Evolutionary conservation across 805 yeast species (phyloP), one percentile per base, ranked within the genome.

Genomic region (Saccharomycopsis synnaedendra): DNA sequence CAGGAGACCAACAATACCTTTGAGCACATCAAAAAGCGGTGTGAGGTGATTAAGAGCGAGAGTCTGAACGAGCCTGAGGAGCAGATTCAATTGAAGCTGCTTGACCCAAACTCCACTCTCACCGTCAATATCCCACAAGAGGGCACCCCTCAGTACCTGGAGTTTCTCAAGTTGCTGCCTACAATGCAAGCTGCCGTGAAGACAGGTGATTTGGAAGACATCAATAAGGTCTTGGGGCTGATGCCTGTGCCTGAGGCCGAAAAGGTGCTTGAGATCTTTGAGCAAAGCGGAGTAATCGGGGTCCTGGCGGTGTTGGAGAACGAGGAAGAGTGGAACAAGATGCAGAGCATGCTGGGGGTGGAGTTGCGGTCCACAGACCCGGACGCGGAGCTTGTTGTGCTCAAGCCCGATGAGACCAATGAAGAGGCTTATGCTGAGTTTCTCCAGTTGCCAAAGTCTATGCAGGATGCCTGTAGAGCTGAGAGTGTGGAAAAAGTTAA

Each of bases 351-450:
- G 27, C 32, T 47, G 8, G 79, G 82, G 51, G 86, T 90, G 56
- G 97, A 93, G 66, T 70, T 90, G 60, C 84, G 85, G 59, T 78
- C 96, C 0, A 74, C 88, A 48, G 97, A 90, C 64, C 95, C 93
- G 39, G 73, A 80, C 51, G 76, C 88, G 1, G 82, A 83, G 62
- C 69, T 90, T 39, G 71, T 76, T 45, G 86, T 90, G 8, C 72
- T 71, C 47, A 65, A 85, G 10, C 96, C 96, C 4, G 65, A 62
- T 27, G 77, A 74, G 44, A 64, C 74, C 43, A 74, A 70, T 50
- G 47, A 54, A 30, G 62, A 55, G 44, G 65, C 67, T 39, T 81
- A 74, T 59, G 75, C 75, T 47, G 65, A 72, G 3, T 85, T 88
- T 61, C 64, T 74, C 27, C 64, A 73, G 48, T 65, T 85, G 48